Base-by-base conservation (phyloP, 2,329 filamentous ascomycete genomes). In the Xylariaceae sp. region DNA sequence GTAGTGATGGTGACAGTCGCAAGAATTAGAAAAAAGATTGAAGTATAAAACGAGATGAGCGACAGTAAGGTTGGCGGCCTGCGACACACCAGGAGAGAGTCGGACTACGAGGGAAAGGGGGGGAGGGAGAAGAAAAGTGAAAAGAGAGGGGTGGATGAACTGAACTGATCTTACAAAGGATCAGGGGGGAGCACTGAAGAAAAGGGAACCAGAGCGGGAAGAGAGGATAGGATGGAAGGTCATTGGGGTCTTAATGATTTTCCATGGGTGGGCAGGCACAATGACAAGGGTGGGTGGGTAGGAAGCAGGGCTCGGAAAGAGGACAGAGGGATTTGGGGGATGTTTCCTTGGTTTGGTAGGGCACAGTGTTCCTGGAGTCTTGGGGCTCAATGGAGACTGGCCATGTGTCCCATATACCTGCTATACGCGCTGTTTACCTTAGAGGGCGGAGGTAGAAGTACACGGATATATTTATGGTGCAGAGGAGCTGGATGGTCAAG, bases 81-180 rank as follows among this genome's bases (percentile, higher is more conserved):
- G 47, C 50, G 50, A 51, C 50, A 55, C 52, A 52, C 56, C 55
- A 50, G 36, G 35, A 44, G 48, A 51, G 39, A 48, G 50, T 56
- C 47, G 52, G 32, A 36, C 53, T 52, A 52, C 52, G 48, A 51
- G 52, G 50, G 48, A 52, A 51, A 55, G 57, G 56, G 55, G 44
- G 59, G 48, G 51, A 55, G 56, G 57, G 54, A 47, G 56, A 54
- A 59, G 56, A 56, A 50, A 59, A 60, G 21, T 24, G 21, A 60
- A 63, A 55, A 62, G 61, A 56, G 61, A 53, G 57, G 48, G 51
- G 52, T 52, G 59, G 65, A 60, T 64, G 61, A 59, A 60, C 50
- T 59, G 53, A 59, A 59, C 49, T 60, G 51, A 56, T 57, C 50
- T 56, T 51, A 37, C 51, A 50, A 53, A 57, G 53, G 61, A 59